Evolutionary conservation across 352 stramenopile genomes (phyloP), one percentile per base, ranked within the genome.

Genomic region (Elongisporangium anandrum): DNA sequence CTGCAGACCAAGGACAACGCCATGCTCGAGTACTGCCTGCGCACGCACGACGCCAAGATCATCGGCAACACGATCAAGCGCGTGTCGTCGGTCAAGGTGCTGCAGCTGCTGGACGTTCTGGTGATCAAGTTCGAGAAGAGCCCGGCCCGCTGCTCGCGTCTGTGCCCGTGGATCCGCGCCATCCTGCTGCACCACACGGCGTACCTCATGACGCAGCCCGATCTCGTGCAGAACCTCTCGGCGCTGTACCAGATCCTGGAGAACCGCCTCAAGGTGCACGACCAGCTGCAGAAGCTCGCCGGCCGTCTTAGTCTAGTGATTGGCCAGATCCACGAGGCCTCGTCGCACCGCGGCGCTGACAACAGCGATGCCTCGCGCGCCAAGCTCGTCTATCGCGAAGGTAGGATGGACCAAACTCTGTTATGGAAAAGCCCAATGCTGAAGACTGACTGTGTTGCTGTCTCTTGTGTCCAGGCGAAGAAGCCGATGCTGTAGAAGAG

Each of bases 1-100:
- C 67, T 95, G 39, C 84, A 95, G 68, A 84, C 86, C 39, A 90
- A 91, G 60, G 86, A 95, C 80, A 94, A 94, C 50, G 84, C 84
- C 38, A 84, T 94, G 60, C 67, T 95, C 10, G 86, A 95, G 69
- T 90, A 94, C 64, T 90, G 80, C 61, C 62, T 95, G 54, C 79
- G 84, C 50, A 87, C 80, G 41, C 82, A 80, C 48, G 86, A 95
- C 61, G 47, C 59, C 38, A 95, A 95, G 67, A 77, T 90, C 24
- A 83, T 95, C 29, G 63, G 61, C 21, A 79, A 84, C 51, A 95
- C 86, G 56, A 87, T 92, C 59, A 78, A 84, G 63, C 83, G 84
- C 38, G 81, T 95, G 48, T 68, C 82, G 49, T 75, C 82, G 0
- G 81, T 84, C 17, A 87, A 88, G 60, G 81, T 95, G 50, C 73